These are phyloP conservation scores for Podospora appendiculata DNA, from an alignment of 495 filamentous ascomycete species.

Conservation along the genomic window DNA sequence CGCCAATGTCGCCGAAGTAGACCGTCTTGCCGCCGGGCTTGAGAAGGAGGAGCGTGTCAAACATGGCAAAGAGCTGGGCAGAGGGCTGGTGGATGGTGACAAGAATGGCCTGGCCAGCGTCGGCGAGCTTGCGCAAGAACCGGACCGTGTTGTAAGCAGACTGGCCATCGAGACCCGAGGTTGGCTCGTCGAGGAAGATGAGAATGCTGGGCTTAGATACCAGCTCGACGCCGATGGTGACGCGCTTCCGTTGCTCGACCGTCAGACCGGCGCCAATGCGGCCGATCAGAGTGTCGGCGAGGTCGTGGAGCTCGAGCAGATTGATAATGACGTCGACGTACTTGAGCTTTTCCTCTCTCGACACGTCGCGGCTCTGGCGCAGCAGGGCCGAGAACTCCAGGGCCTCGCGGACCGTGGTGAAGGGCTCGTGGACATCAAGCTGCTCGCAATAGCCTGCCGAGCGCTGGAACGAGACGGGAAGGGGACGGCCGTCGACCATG, in stretches of 20 bases:
- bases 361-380: slow-evolving; percentile 60
- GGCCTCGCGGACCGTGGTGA: slow-evolving; percentile 73
- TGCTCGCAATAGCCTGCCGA: slow-evolving; percentile 81
- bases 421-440: slow-evolving; percentile 73
- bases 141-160: slow-evolving; percentile 73
- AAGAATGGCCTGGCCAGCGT: slow-evolving; percentile 77
- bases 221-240: slow-evolving; percentile 91
- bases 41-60: slow-evolving; percentile 78
- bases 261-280: slow-evolving; percentile 53
- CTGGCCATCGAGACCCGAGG: slow-evolving; percentile 80
- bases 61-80: slow-evolving; percentile 82
- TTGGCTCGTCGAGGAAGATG: slow-evolving; percentile 75
- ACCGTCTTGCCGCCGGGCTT: slow-evolving; percentile 75
- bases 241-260: slow-evolving; percentile 47
- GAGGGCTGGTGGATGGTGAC: slow-evolving; percentile 94
- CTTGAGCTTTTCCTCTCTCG: slow-evolving; percentile 61
- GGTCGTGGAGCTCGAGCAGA: slow-evolving; percentile 70
- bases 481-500: slow-evolving; percentile 65
- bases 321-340: slow-evolving; percentile 89
- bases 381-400: slow-evolving; percentile 71
- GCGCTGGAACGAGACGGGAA: slow-evolving; percentile 72
- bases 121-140: slow-evolving; percentile 76
- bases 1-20: slow-evolving; percentile 71
- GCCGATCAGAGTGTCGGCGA: slow-evolving; percentile 75
- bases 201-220: slow-evolving; percentile 76